Evolutionary conservation across 1,139 yeast species (phyloP), one percentile per base, ranked within the genome.

Genomic region (Sugiyamaella pinicola): DNA sequence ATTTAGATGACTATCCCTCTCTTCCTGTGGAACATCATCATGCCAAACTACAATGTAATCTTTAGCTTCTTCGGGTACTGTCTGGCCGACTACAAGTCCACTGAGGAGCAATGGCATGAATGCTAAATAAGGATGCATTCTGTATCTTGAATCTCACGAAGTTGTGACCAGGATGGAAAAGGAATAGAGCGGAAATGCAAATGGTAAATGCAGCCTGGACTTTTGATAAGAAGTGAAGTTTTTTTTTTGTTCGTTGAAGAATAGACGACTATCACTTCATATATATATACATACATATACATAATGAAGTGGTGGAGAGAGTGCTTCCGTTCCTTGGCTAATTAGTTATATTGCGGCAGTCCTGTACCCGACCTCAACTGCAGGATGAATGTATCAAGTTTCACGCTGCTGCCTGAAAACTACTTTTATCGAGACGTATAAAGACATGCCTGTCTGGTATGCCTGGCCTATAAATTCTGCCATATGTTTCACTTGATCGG

Each of bases 31-130:
- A 18, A 47, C 19, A 12, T 47, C 38, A 13, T 55, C 56, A 4
- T 53, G 53, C 55, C 60, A 59, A 10, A 61, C 58, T 15, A 62
- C 60, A 37, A 62, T 56, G 35, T 61, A 61, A 37, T 58, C 57
- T 24, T 52, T 39, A 3, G 56, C 35, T n/a, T 42, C 48, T 26
- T 34, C 19, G 26, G 2, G 4, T 24, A 4, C 35, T 9, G 15
- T 17, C 17, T 28, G 46, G 10, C 46, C n/a, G 4, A 12, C 18
- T 5, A 19, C 37, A 2, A 21, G 7, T 8, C 37, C 26, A 8
- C 18, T 31, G 24, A 42, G 13, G 24, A 29, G 21, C 19, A 42
- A 24, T 17, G 47, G 24, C 7, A 31, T 5, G 21, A 42, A 42
- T 3, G 38, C n/a, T 9, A 18, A 13, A n/a, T 31, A 28, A 19